Conservation (phyloP, 352 stramenopile genomes). For the Phytopythium montanum region DNA sequence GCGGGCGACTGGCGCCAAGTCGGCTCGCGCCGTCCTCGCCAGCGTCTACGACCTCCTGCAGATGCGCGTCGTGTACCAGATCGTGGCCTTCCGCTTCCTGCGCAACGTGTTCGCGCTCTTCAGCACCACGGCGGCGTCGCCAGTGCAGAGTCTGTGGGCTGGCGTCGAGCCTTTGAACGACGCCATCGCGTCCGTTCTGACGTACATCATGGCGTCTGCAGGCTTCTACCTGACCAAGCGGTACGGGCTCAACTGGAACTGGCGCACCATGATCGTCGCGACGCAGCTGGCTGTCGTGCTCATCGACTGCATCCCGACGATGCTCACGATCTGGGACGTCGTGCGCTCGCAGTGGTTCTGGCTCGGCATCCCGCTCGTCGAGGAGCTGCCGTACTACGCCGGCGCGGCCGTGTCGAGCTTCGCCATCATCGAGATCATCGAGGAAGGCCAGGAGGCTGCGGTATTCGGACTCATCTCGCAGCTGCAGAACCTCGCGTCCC, state of each 20-base stretch:
- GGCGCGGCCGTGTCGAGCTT: constrained; percentile 42
- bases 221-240: constrained; percentile 29
- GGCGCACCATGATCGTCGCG: constrained; percentile 33
- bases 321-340: constrained; percentile 51
- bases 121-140: constrained; percentile 24
- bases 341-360: constrained; percentile 54
- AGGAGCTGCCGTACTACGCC: constrained; percentile 31
- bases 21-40: constrained; percentile 13
- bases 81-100: constrained; percentile 44
- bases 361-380: constrained; percentile 37
- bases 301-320: constrained; percentile 35
- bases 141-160: constrained; percentile 33
- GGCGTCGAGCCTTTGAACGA: constrained; percentile 40
- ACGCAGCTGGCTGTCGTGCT: constrained; percentile 31
- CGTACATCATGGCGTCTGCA: constrained; percentile 21
- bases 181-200: constrained; percentile 26
- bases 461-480: constrained; percentile 45
- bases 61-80: constrained; percentile 37
- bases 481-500: constrained; percentile 32
- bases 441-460: constrained; percentile 39
- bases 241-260: constrained; percentile 41
- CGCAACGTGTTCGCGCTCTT: constrained; percentile 34
- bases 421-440: constrained; percentile 42
- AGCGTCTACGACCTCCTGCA: constrained; percentile 44
- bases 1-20: constrained; percentile 11